Conservation (phyloP, 2,329 filamentous ascomycete species). For the Orbilia blumenaviensis region DNA sequence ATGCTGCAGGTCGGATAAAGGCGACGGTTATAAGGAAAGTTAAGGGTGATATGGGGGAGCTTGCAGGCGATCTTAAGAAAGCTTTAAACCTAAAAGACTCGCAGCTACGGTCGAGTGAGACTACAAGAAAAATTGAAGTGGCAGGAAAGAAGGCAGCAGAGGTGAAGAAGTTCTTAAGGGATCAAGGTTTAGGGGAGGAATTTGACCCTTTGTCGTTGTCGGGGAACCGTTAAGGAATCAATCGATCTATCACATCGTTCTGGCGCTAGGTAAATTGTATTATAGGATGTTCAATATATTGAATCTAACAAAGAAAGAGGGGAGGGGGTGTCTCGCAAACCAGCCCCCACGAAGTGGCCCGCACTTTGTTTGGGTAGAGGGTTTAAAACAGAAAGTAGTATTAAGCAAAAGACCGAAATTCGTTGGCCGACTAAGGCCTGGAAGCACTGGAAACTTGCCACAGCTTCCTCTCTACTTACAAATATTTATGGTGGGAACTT, state of each 20-base stretch:
- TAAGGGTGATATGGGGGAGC: slow-evolving; percentile 19
- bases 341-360: no score
- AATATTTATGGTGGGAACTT: not conserved
- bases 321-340: no score
- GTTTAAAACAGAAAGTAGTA: no score
- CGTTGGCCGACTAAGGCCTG: no score
- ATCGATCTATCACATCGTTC: not conserved
- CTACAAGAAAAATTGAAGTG: not conserved
- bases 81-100: slow-evolving; percentile 2
- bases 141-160: not conserved
- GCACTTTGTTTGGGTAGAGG: no score
- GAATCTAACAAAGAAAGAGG: no score
- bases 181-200: slow-evolving; percentile 1
- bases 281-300: no score
- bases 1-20: not conserved
- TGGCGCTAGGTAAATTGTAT: not conserved
- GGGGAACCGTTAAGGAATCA: not conserved
- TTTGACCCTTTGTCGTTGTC: not conserved
- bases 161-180: slow-evolving; percentile 22
- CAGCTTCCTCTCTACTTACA: no score
- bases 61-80: slow-evolving; percentile 20
- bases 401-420: no score
- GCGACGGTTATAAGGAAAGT: slow-evolving; percentile 12
- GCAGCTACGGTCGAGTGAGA: not conserved
- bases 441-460: no score